These are phyloP conservation scores for Suillus cothurnatus DNA, from an alignment of 768 basidiomycete species.

Conservation along the genomic window DNA sequence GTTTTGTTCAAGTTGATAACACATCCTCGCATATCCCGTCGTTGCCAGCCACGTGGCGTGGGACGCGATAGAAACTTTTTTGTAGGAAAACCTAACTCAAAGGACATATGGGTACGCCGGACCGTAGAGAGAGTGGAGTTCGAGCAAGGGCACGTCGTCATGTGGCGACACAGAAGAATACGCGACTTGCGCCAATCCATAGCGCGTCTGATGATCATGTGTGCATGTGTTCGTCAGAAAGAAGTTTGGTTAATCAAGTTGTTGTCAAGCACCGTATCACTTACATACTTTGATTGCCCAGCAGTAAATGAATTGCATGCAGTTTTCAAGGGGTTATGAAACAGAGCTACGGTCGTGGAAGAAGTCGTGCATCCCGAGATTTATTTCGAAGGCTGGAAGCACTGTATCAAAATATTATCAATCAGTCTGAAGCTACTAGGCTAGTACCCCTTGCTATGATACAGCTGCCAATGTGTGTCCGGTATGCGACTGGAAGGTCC, in stretches of 20 bases:
- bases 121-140: not conserved
- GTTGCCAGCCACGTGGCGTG: not conserved
- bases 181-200: not conserved
- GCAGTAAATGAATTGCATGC: not conserved
- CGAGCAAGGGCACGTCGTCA: not conserved
- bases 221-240: not conserved
- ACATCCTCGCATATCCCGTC: not conserved
- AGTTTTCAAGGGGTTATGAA: not conserved
- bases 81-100: not conserved
- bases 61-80: not conserved
- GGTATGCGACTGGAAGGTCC: not conserved
- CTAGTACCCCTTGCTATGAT: not conserved
- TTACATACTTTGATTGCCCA: not conserved
- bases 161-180: not conserved
- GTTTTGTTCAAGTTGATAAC: not conserved
- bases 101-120: not conserved
- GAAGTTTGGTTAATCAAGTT: not conserved
- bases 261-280: not conserved
- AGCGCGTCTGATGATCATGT: not conserved
- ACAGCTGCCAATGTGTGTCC: not conserved
- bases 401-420: not conserved
- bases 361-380: not conserved
- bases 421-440: not conserved
- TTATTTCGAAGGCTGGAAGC: not conserved
- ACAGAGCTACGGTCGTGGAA: not conserved